These are phyloP conservation scores for Metarhizium robertsii DNA, from an alignment of 2,329 filamentous ascomycete species.

Conservation along the genomic window DNA sequence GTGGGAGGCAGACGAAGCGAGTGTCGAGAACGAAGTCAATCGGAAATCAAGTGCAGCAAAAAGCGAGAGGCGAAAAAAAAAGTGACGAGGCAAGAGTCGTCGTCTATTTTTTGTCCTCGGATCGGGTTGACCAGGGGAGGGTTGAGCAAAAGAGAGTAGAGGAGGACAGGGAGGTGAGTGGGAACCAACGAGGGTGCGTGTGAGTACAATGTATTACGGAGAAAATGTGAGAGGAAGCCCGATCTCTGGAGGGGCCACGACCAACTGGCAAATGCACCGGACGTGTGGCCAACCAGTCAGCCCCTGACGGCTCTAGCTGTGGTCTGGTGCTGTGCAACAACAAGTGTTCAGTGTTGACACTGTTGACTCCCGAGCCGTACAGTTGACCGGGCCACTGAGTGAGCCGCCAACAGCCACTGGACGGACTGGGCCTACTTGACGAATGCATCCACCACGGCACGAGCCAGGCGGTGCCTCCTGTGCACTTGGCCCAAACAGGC, in stretches of 20 bases:
- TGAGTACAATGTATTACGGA: neutral
- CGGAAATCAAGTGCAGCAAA: slow-evolving; percentile 1
- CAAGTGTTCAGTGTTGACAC: too few species aligned
- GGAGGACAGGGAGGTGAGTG: neutral
- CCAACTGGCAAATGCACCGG: too few species aligned
- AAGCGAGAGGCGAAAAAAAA: slow-evolving; percentile 10
- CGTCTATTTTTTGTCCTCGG: neutral
- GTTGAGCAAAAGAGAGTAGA: neutral
- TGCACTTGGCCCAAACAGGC: neutral
- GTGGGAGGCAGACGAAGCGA: slow-evolving; percentile 5
- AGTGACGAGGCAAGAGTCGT: neutral
- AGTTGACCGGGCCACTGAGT: too few species aligned
- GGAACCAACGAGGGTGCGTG: neutral
- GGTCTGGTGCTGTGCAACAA: too few species aligned
- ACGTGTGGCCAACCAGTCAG: too few species aligned
- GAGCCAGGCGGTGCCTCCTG: neutral
- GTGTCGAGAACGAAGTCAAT: slow-evolving; percentile 7
- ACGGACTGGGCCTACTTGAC: neutral
- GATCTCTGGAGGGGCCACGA: neutral
- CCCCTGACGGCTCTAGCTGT: neutral
- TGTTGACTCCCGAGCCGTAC: too few species aligned
- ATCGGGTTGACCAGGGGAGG: slow-evolving; percentile 3
- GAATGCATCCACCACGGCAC: neutral
- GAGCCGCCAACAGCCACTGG: neutral
- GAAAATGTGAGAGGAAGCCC: neutral